Conservation (phyloP, 768 basidiomycete species). For the Multifurca ochricompacta region DNA sequence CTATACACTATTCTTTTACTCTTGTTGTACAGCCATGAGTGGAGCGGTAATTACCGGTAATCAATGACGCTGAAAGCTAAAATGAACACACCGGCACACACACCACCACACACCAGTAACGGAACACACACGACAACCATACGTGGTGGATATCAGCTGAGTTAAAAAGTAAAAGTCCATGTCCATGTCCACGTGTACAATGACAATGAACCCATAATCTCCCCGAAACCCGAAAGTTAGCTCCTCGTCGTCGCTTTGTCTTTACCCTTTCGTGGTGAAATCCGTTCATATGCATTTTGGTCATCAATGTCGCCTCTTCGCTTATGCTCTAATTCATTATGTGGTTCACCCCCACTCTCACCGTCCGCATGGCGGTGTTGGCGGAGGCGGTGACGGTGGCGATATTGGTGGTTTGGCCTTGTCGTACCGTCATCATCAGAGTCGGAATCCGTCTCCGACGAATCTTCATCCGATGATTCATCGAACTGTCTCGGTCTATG, state of each 20-base stretch:
- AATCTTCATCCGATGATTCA: conserved; percentile 67
- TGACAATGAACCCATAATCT: not conserved
- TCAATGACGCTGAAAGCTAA: too few species aligned
- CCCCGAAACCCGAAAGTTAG: not conserved
- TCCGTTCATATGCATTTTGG: conserved; percentile 13
- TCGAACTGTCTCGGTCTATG: conserved; percentile 75
- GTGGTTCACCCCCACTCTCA: not conserved
- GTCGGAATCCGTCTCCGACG: conserved; percentile 38
- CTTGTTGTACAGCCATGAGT: too few species aligned
- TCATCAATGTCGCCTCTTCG: not conserved
- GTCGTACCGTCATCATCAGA: conserved; percentile 19
- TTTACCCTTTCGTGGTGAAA: conserved; percentile 11
- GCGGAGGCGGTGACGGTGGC: not conserved
- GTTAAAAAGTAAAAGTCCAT: too few species aligned
- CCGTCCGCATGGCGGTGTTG: not conserved
- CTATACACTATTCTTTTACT: too few species aligned
- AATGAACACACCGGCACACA: too few species aligned
- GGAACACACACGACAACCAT: too few species aligned
- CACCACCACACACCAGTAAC: too few species aligned
- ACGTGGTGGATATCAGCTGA: too few species aligned
- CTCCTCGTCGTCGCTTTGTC: conserved; percentile 8
- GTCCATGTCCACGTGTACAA: too few species aligned
- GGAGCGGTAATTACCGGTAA: too few species aligned
- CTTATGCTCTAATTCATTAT: not conserved
- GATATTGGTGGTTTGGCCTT: conserved; percentile 5